A percentile compares a stretch with the other conserved stretches of the same genome.
phyloP scores from a whole-genome alignment of 1,284 basidiomycete genomes.

The Crocinoboletus sp. region DNA sequence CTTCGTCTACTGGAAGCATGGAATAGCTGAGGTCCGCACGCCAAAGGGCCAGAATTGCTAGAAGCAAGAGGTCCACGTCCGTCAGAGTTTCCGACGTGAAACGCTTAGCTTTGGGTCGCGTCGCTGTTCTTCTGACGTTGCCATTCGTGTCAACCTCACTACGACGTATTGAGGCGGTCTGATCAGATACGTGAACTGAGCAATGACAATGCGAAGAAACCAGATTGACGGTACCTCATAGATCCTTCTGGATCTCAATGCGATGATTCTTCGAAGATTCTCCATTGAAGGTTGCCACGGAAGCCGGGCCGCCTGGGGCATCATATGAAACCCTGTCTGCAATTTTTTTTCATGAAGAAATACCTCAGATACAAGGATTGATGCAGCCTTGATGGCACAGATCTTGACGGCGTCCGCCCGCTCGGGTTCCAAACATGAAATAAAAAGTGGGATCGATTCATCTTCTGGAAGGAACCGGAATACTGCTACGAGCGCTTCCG shows the following conservation, averaged over 20 bases:
- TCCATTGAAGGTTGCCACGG: slow-evolving; percentile 55
- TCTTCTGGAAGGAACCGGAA: slow-evolving; percentile 66
- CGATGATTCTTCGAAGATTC: slow-evolving; percentile 42
- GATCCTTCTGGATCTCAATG: slow-evolving; percentile 48
- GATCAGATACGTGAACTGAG: slow-evolving; percentile 8
- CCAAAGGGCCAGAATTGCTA: slow-evolving; percentile 64
- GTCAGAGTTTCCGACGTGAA: slow-evolving; percentile 52
- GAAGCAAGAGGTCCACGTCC: slow-evolving; percentile 62
- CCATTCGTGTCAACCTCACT: slow-evolving; percentile 58
- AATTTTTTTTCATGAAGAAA: slow-evolving; percentile 10
- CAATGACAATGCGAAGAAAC: slow-evolving; percentile 8
- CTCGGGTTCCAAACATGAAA: slow-evolving; percentile 65
- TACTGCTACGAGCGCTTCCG: slow-evolving; percentile 68
- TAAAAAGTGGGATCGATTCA: slow-evolving; percentile 58
- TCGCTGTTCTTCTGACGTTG: slow-evolving; percentile 47
- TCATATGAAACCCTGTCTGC: slow-evolving; percentile 5
- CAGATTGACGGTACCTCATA: slow-evolving; percentile 42
- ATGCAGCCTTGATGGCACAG: slow-evolving; percentile 63
- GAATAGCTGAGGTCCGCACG: slow-evolving; percentile 54
- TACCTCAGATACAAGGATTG: slow-evolving; percentile 31
- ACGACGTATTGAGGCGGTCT: slow-evolving; percentile 46
- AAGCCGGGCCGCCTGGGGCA: slow-evolving; percentile 46
- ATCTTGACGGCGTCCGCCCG: slow-evolving; percentile 77
- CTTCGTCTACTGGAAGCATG: slow-evolving; percentile 26
- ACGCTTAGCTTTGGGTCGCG: slow-evolving; percentile 57